Percentiles rank a stretch among this genome's conserved stretches.
phyloP scores from a whole-genome alignment of 768 basidiomycete genomes.

The Holtermanniella nyarrowii region DNA sequence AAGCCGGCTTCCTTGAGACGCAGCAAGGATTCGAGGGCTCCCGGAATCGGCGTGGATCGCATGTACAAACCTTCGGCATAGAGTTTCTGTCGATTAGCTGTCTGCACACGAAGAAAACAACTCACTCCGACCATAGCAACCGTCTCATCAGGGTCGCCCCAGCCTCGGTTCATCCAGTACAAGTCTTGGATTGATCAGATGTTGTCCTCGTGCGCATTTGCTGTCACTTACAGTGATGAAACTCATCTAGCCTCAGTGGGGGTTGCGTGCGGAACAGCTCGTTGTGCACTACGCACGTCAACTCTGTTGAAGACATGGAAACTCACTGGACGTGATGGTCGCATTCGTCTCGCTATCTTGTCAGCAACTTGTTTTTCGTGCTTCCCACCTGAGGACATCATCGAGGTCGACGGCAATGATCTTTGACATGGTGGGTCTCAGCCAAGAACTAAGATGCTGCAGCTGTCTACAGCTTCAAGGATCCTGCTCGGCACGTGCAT shows the following conservation, averaged over 20 bases:
- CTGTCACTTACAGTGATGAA: slow-evolving; percentile 28
- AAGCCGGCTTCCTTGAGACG: slow-evolving; percentile 56
- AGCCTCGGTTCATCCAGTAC: slow-evolving; percentile 40
- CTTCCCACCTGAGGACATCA: slow-evolving; percentile 35
- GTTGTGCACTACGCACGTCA: slow-evolving; percentile 32
- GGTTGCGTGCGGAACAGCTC: slow-evolving; percentile 23
- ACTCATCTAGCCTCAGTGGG: slow-evolving; percentile 29
- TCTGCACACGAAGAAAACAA: background rate
- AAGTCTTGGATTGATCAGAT: slow-evolving; percentile 12
- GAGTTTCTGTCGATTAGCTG: slow-evolving; percentile 4
- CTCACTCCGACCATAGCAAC: slow-evolving; percentile 27
- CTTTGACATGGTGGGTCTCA: too few species aligned
- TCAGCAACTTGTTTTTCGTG: background rate
- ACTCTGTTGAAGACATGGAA: background rate
- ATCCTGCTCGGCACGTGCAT: slow-evolving; percentile 1
- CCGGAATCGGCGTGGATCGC: slow-evolving; percentile 49
- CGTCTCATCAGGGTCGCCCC: slow-evolving; percentile 31
- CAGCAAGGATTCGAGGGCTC: slow-evolving; percentile 53
- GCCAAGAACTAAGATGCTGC: background rate
- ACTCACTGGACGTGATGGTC: slow-evolving; percentile 27
- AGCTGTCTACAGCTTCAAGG: background rate
- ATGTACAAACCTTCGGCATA: slow-evolving; percentile 24
- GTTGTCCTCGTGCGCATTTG: background rate
- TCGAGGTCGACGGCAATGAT: slow-evolving; percentile 40
- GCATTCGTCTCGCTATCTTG: slow-evolving; percentile 28